phyloP scores from a whole-genome alignment of 495 filamentous ascomycete genomes.

The Astrothelium macrocarpum region DNA sequence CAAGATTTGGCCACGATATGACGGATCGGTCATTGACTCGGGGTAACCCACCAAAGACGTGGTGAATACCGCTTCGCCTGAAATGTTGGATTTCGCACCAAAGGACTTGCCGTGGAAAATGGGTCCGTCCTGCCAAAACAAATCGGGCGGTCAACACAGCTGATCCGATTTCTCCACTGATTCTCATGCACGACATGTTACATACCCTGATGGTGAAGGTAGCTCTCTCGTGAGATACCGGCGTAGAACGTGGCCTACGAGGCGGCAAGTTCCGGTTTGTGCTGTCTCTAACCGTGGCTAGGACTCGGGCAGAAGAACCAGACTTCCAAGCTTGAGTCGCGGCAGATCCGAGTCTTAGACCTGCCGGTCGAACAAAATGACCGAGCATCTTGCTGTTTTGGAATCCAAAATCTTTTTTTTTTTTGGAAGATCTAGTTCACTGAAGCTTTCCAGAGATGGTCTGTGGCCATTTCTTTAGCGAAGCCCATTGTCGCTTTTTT shows the following conservation, averaged over 20 bases:
- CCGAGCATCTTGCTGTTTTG: slow-evolving; percentile 53
- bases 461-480: slow-evolving; percentile 33
- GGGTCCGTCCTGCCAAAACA: slow-evolving; percentile 72
- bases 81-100: slow-evolving; percentile 82
- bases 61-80: slow-evolving; percentile 91
- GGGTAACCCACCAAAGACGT: slow-evolving; percentile 91
- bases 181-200: slow-evolving; percentile 2
- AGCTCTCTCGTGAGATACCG: slow-evolving; percentile 60
- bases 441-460: slow-evolving; percentile 97
- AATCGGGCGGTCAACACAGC: slow-evolving; percentile 18
- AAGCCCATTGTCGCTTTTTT: not conserved
- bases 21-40: slow-evolving; percentile 96
- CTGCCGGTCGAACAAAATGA: slow-evolving; percentile 51
- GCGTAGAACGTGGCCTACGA: slow-evolving; percentile 40
- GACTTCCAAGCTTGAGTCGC: slow-evolving; percentile 45
- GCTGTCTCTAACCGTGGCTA: slow-evolving; percentile 64
- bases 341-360: slow-evolving; percentile 42
- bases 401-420: slow-evolving; percentile 15
- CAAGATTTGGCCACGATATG: slow-evolving; percentile 95
- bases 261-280: slow-evolving; percentile 46
- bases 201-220: slow-evolving; percentile 87
- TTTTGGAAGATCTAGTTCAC: slow-evolving; percentile 51
- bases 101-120: slow-evolving; percentile 92
- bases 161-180: not conserved
- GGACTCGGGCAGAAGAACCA: slow-evolving; percentile 45